Base-by-base conservation (phyloP, 164 flowering plant genomes). In the Euptelea pleiosperma region DNA sequence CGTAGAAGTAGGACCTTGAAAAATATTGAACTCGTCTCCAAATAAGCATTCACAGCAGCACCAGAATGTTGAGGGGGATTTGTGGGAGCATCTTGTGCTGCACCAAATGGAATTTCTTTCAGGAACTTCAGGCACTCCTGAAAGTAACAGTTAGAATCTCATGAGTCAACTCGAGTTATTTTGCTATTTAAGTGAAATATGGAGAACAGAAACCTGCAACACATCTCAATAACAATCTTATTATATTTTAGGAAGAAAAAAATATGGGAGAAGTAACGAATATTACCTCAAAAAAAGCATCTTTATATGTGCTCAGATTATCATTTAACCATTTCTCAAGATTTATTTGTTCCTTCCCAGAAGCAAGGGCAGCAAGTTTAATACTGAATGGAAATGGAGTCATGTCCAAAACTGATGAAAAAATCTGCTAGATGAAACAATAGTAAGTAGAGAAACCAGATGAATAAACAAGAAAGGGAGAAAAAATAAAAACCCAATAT, bases 51-150 rank as follows among this genome's bases (percentile, higher is more conserved):
- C 53, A 55, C 60, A 40, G 75, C 51, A 72, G 76, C 77, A 68
- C 66, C 76, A 70, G 89, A 69, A 48, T 75, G 77, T 15, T 76
- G 82, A 51, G 77, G 77, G 19, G 81, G 70, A 56, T 66, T 79
- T 35, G 79, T 65, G 55, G 88, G 66, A 48, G 62, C 68, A 61
- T 82, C 86, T 40, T 69, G 74, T 31, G 78, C 58, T 33, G 66
- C 66, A 66, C 69, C 78, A 34, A 67, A 33, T 15, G 80, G 79
- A 16, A 76, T 66, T 63, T 82, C 96, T 76, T 77, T 94, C 34
- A 89, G 39, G 64, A 89, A 89, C 60, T 72, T 81, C 28, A 94
- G 75, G 70, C 99, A 94, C 62, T 78, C 97, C 99, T 94, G 81
- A 72, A 70, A 51, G 36, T 7, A 35, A 2, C 33, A 64, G 25